Base-by-base conservation (phyloP, 2,329 filamentous ascomycete genomes). In the Colletotrichum sp. region DNA sequence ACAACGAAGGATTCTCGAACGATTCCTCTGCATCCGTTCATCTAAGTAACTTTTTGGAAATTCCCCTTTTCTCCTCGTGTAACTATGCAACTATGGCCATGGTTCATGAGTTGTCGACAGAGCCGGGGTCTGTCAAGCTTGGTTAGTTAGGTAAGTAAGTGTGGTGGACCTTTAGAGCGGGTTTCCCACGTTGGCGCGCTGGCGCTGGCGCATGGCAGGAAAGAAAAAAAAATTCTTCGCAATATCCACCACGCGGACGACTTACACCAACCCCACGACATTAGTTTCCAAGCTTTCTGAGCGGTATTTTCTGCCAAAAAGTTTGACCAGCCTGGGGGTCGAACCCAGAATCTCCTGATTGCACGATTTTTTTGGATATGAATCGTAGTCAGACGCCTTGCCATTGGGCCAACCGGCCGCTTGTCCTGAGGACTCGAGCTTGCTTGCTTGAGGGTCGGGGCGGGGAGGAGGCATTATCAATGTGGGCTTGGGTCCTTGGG, bases 321-420 rank as follows among this genome's bases (percentile, higher is more conserved):
- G 25, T 32, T 32, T 29, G 73, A 76, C 73, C 73, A 76, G 73
- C 73, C 73, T 76, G 73, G 73, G 73, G 73, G 73, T 76, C 69
- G 73, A 76, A 76, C 73, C 73, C 73, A 76, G 73, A 76, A 73
- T 76, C 73, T 76, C 73, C 73, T 76, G 73, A 73, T 76, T 64
- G 5, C 65, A 63, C 57, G 32, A 73, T 36, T 2, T 22, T n/a
- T 34, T 12, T 13, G 16, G 30, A 5, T 19, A 19, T 16, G 15
- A 30, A 25, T 85, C 83, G 84, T 85, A 85, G 84, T 86, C 84
- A 86, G 83, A 85, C 84, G 84, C 84, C 84, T 85, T 86, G 84
- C 80, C 84, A 85, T 84, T 84, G 82, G 82, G 82, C 82, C 82
- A 85, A 76, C 73, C 73, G 73, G 73, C 73, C 73, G 36, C 29